Base-by-base conservation (phyloP, 148 eudicot species). In the Rheum nobile region DNA sequence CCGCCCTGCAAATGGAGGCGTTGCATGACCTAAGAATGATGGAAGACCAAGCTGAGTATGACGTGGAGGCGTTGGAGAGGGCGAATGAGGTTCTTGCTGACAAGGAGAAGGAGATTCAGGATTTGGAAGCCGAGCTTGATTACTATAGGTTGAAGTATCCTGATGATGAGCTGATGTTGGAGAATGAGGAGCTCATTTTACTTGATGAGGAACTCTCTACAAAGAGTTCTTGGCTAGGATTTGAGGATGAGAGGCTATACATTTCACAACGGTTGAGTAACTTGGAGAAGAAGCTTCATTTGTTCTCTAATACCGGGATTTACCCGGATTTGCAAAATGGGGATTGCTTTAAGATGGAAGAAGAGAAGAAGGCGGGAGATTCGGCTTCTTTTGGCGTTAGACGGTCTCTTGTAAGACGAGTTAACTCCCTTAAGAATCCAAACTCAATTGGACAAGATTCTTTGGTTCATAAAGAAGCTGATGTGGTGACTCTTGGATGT, bases 21-120 rank as follows among this genome's bases (percentile, higher is more conserved):
- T 83, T 90, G 73, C 99, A 96, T n/a, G 88, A 81, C 59, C 69
- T 92, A 37, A 85, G 99, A 80, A 87, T 92, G 94, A 88, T 92
- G 99, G 99, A 96, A 82, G 99, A 96, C 81, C 96, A 92, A 86
- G 94, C 94, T 14, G 97, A 96, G 77, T 96, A 90, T 69, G 99
- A 92, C 52, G 78, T 71, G 63, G 96, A 96, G 80, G 97, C 91
- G 11, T 84, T 96, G 46, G 92, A 92, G 63, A 88, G 85, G 68
- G 83, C 88, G 68, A 88, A 86, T 68, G 92, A 90, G 10, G 79
- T 88, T 76, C 82, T 96, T 44, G 71, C 79, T 0, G 92, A 96
- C 79, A 96, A 85, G 82, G 99, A 96, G 76, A 87, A 81, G 78
- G 92, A 85, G 73, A 83, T 90, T 72, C 96, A 91, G 79, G 87